Percentiles rank a stretch among this genome's conserved stretches.
These are phyloP conservation scores for Syzygium jambos DNA, from an alignment of 345 rosid species.

Conservation along the genomic window DNA sequence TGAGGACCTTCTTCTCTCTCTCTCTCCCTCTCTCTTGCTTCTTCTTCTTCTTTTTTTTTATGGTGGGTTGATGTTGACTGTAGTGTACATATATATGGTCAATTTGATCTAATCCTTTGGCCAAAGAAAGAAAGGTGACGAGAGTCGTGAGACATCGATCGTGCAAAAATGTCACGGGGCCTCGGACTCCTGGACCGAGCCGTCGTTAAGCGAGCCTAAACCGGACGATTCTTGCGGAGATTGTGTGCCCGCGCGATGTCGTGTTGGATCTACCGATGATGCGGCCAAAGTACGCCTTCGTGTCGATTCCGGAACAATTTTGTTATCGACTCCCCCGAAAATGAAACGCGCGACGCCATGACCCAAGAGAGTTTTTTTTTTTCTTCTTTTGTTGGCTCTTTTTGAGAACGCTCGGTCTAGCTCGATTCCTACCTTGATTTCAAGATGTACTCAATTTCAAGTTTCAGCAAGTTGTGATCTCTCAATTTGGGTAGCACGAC, in stretches of 20 bases:
- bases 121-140: not conserved
- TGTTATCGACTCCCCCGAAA: too few species aligned
- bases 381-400: too few species aligned
- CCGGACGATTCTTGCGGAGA: not conserved
- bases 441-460: not conserved
- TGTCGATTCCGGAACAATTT: not conserved
- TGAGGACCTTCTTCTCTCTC: not conserved
- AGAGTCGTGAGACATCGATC: too few species aligned
- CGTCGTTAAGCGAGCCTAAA: too few species aligned
- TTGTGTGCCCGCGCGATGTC: not conserved
- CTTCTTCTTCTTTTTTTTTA: not conserved
- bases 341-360: not conserved
- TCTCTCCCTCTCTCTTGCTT: not conserved
- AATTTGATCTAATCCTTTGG: not conserved
- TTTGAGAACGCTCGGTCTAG: not conserved
- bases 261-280: not conserved
- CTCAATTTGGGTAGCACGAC: not conserved
- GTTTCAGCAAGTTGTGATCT: not conserved
- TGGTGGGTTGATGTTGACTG: not conserved
- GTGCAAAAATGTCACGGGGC: too few species aligned
- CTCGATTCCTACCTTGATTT: not conserved
- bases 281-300: not conserved
- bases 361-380: not conserved
- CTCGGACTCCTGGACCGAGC: not conserved
- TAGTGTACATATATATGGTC: not conserved